Base-by-base conservation (phyloP, 768 basidiomycete species). In the Ramaria rubella region DNA sequence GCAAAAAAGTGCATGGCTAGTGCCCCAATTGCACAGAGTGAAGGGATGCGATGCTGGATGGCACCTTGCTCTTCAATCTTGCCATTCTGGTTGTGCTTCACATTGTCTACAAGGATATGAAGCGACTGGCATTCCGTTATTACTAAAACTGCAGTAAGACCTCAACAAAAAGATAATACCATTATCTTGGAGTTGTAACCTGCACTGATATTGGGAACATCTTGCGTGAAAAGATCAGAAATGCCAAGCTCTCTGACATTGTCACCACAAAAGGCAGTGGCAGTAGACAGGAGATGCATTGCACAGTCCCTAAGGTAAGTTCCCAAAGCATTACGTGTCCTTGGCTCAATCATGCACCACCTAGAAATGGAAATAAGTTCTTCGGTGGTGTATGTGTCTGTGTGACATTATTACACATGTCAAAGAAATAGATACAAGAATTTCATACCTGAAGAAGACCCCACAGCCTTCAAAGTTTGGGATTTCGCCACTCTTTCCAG, bases 51-150 rank as follows among this genome's bases (percentile, higher is more conserved):
- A 38, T 73, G 72, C 0, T 64, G 58, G 33, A 74, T 57, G 4
- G 62, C 60, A 17, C 61, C 67, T 45, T 71, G 69, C 49, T 72
- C 67, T 40, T 74, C 69, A 19, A 69, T 60, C 8, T 46, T 46
- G n/a, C n/a, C n/a, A n/a, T n/a, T n/a, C n/a, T n/a, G n/a, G n/a
- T n/a, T n/a, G n/a, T n/a, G n/a, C n/a, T 46, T 46, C 9, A 23
- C 11, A 24, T 46, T 46, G 23, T 46, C 6, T 17, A 8, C 34
- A 3, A 53, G 34, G 3, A 53, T 38, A 23, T 5, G 23, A 8
- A 53, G 34, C 34, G 33, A 19, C 52, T 53, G 9, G 38, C n/a
- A 52, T 9, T 14, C 44, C 11, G 19, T 36, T 14, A 5, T 19
- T 23, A 42, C 52, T 8, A 17, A 38, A 3, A 38, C 40, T 5